Evolutionary conservation across 352 stramenopile species (phyloP).

Genomic region (Phytopythium ostracodes): DNA sequence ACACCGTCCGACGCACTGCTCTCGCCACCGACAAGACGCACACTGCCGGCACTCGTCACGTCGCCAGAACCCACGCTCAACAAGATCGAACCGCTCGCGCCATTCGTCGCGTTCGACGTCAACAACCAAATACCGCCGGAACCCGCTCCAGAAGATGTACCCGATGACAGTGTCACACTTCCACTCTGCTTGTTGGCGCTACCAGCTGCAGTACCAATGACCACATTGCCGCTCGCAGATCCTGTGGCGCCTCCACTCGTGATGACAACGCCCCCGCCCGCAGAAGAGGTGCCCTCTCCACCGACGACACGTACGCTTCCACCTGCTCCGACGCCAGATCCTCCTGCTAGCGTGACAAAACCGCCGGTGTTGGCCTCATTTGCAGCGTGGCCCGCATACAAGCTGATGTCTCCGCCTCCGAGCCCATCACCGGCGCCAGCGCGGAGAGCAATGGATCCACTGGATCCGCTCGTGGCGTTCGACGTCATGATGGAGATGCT

Average conservation of each 20-base stretch:
- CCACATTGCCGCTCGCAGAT: background rate
- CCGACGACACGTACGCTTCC: background rate
- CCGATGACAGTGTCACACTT: background rate
- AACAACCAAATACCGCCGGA: background rate
- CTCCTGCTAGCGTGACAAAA: background rate
- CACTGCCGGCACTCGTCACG: slow-evolving; percentile 2
- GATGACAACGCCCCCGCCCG: background rate
- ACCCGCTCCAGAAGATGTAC: background rate
- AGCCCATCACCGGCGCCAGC: background rate
- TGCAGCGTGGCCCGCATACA: background rate
- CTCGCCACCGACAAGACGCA: slow-evolving; percentile 5
- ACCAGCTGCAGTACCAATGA: background rate
- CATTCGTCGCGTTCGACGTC: background rate
- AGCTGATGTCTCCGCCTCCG: background rate
- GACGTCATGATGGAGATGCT: slow-evolving; percentile 14
- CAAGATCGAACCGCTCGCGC: slow-evolving; percentile 10
- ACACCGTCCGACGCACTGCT: slow-evolving; percentile 2
- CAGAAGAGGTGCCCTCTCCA: background rate
- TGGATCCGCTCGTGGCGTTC: slow-evolving; percentile 6
- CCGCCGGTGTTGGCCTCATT: background rate
- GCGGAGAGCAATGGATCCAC: background rate
- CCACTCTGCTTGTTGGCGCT: background rate
- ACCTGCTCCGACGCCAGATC: background rate
- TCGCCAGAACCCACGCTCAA: slow-evolving; percentile 14
- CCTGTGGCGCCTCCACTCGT: background rate